Evolutionary conservation across 2,329 filamentous ascomycete genomes (phyloP), one percentile per base, ranked within the genome.

Genomic region (Colletotrichum sp.): DNA sequence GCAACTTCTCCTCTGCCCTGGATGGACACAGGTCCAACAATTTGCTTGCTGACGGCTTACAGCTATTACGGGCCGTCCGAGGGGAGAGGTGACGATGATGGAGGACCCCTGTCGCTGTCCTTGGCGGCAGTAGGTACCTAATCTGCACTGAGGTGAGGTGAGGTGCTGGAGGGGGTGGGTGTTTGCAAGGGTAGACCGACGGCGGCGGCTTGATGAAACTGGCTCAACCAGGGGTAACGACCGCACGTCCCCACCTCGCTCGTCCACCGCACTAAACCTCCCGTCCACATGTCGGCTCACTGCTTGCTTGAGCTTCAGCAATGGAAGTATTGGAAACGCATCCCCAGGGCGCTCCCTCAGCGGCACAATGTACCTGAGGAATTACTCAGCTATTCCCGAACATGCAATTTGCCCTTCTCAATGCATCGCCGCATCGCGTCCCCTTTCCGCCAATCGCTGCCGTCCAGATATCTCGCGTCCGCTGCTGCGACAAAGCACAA

Each of bases 191-290:
- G 64, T 76, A 64, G 30, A 34, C 63, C 55, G 52, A 66, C 55
- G 57, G 70, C 72, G 60, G 72, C 70, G 70, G 69, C 70, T 73
- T 73, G 69, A 49, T 76, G 73, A 76, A 76, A 76, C 73, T 73
- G 73, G 69, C 69, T 76, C 70, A 72, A 72, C 63, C 73, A 76
- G 73, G 73, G 73, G 24, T 12, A 52, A 52, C 18, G 55, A 13
- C 26, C 9, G 68, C 68, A 66, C 32, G 67, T 68, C 69, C 73
- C 63, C 63, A 72, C 57, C 69, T 52, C 62, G 72, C 69, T 63
- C 63, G 30, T 72, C 55, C 69, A 75, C 63, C 62, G 52, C 71
- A 62, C n/a, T 34, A 59, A 60, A 64, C 36, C 68, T 62, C 36
- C 68, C 32, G 34, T 32, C 62, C 34, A 24, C 67, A 63, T 34